These are phyloP conservation scores for Ensete ventricosum DNA, from an alignment of 176 grass and related monocot genomes.

Conservation along the genomic window DNA sequence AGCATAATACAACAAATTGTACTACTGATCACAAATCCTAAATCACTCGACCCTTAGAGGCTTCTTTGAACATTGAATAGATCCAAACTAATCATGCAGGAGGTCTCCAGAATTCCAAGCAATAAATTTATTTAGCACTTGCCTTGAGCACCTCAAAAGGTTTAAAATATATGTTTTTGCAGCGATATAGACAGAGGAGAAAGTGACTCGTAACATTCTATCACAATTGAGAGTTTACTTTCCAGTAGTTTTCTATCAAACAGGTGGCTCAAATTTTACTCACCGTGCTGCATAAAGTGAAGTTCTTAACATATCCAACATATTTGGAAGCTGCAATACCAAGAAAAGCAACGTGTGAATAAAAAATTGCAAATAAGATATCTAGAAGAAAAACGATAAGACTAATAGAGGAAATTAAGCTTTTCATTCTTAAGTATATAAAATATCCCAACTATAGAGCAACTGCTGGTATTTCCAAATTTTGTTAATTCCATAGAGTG, in stretches of 20 bases:
- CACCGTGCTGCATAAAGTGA: slow-evolving; percentile 83
- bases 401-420: background rate
- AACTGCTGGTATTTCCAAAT: too few species aligned
- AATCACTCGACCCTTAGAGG: too few species aligned
- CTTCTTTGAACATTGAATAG: background rate
- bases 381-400: background rate
- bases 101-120: background rate
- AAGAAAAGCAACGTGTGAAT: slow-evolving; percentile 9
- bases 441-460: too few species aligned
- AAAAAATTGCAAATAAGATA: background rate
- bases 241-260: background rate
- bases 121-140: background rate
- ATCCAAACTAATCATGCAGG: background rate
- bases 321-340: slow-evolving; percentile 90
- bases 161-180: background rate
- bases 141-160: background rate
- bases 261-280: slow-evolving; percentile 21
- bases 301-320: slow-evolving; percentile 94
- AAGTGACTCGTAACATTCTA: background rate
- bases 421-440: background rate
- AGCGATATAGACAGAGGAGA: background rate
- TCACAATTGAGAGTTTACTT: too few species aligned
- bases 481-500: too few species aligned
- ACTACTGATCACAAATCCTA: too few species aligned
- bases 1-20: too few species aligned